phyloP scores from a whole-genome alignment of 2,329 filamentous ascomycete genomes.

The Ceratocystiopsis brevicomis region DNA sequence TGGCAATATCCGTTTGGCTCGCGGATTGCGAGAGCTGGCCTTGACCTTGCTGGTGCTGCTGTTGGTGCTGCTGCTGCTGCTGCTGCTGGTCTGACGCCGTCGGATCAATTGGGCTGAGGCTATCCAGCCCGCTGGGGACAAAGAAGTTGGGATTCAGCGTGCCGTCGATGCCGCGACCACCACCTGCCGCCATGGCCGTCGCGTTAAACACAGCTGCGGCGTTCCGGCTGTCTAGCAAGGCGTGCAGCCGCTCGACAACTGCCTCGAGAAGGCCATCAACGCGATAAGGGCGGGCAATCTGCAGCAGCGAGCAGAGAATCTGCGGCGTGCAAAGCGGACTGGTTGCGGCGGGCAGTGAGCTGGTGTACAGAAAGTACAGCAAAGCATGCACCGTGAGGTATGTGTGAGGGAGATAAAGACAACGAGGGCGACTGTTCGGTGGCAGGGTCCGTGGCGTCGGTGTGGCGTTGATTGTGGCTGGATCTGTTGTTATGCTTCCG shows the following conservation, averaged over 20 bases:
- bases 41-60: conserved; percentile 5
- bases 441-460: conserved; percentile 38
- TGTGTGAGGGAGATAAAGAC: conserved; percentile 85
- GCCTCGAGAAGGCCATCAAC: conserved; percentile 85
- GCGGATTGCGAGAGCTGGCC: conserved; percentile 1
- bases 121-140: conserved; percentile 29
- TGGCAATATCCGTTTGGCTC: conserved; percentile 11
- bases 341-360: conserved; percentile 56
- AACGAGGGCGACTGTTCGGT: conserved; percentile 54
- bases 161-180: conserved; percentile 64
- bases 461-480: conserved; percentile 31
- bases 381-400: conserved; percentile 76
- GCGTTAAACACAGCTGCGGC: conserved; percentile 96
- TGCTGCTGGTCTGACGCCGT: conserved; percentile 3
- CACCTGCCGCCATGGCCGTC: conserved; percentile 91
- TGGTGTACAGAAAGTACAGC: conserved; percentile 86
- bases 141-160: conserved; percentile 44
- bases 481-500: conserved; percentile 14
- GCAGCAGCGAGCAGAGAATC: conserved; percentile 84
- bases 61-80: conserved; percentile 7
- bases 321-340: conserved; percentile 80
- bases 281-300: conserved; percentile 82
- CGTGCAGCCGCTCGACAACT: conserved; percentile 76
- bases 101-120: conserved; percentile 13
- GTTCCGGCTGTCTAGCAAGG: conserved; percentile 78